Evolutionary conservation across 495 filamentous ascomycete genomes (phyloP).

Genomic region (Recurvomyces mirabilis): DNA sequence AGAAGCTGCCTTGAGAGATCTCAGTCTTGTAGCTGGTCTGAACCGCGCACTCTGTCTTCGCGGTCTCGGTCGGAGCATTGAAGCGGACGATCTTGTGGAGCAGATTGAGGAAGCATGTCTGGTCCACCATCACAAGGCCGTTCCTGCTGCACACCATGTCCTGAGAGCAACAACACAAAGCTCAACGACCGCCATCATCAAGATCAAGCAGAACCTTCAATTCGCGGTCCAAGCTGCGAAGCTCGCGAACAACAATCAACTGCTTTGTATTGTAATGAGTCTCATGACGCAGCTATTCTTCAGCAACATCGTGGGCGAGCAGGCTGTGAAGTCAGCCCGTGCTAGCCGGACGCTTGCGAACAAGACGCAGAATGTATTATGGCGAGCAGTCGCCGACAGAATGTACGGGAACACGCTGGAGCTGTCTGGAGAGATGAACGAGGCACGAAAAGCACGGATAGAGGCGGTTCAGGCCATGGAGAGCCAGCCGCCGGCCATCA

Average conservation of each 20-base stretch:
- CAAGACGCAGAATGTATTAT: conserved; percentile 64
- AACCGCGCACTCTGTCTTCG: conserved; percentile 79
- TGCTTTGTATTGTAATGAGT: conserved; percentile 67
- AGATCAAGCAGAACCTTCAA: conserved; percentile 68
- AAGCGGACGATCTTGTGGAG: conserved; percentile 44
- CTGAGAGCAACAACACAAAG: conserved; percentile 56
- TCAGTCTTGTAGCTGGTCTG: conserved; percentile 65
- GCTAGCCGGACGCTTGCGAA: conserved; percentile 65
- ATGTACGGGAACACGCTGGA: conserved; percentile 68
- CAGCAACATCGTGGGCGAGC: conserved; percentile 71
- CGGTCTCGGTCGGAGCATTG: conserved; percentile 41
- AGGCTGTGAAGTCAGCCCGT: conserved; percentile 76
- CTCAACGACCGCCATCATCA: conserved; percentile 40
- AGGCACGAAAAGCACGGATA: conserved; percentile 26
- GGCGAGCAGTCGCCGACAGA: conserved; percentile 73
- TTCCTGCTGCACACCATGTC: conserved; percentile 68
- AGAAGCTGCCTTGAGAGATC: conserved; percentile 51
- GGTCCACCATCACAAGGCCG: conserved; percentile 56
- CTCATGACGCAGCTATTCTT: conserved; percentile 84
- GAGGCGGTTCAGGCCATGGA: conserved; percentile 2
- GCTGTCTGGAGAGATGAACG: conserved; percentile 53
- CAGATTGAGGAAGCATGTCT: conserved; percentile 56
- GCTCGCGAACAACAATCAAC: conserved; percentile 51
- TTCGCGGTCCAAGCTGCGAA: conserved; percentile 49
- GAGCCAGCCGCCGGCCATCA: neutral